Conservation (phyloP, 108 stramenopile species). For the Seminavis robusta region DNA sequence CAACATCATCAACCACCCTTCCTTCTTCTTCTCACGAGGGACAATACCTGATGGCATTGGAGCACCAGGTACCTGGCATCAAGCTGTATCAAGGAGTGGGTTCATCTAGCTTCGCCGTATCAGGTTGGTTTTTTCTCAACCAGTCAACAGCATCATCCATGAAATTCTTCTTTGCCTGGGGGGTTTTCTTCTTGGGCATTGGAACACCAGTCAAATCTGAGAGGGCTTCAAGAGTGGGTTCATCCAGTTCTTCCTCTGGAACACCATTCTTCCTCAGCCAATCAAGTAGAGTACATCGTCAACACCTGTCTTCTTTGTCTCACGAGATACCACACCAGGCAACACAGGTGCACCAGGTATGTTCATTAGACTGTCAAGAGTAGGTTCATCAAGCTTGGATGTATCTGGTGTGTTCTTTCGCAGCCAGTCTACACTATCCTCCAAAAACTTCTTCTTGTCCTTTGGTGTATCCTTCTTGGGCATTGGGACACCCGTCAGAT, state of each 20-base stretch:
- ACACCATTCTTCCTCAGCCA: neutral
- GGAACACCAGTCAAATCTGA: neutral
- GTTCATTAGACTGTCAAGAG: constrained; percentile 1
- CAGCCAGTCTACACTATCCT: constrained; percentile 19
- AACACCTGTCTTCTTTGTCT: constrained; percentile 1
- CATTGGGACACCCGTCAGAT: neutral
- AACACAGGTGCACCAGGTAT: constrained; percentile 6
- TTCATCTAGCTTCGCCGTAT: constrained; percentile 14
- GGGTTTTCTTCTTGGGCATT: neutral
- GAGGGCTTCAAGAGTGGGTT: neutral
- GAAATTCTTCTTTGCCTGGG: neutral
- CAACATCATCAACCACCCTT: neutral
- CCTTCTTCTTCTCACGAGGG: neutral
- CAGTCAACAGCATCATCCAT: constrained; percentile 24
- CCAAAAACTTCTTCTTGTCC: constrained; percentile 8
- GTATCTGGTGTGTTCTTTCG: constrained; percentile 11
- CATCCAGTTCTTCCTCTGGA: neutral
- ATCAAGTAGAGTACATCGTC: constrained; percentile 11
- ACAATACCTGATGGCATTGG: constrained; percentile 9
- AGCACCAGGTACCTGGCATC: constrained; percentile 4
- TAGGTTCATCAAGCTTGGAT: constrained; percentile 17
- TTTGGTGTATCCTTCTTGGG: neutral
- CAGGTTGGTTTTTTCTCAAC: constrained; percentile 7
- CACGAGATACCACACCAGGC: neutral
- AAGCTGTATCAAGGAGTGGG: neutral